These are phyloP conservation scores for Thozetella sp. DNA, from an alignment of 495 filamentous ascomycete genomes.

Conservation along the genomic window DNA sequence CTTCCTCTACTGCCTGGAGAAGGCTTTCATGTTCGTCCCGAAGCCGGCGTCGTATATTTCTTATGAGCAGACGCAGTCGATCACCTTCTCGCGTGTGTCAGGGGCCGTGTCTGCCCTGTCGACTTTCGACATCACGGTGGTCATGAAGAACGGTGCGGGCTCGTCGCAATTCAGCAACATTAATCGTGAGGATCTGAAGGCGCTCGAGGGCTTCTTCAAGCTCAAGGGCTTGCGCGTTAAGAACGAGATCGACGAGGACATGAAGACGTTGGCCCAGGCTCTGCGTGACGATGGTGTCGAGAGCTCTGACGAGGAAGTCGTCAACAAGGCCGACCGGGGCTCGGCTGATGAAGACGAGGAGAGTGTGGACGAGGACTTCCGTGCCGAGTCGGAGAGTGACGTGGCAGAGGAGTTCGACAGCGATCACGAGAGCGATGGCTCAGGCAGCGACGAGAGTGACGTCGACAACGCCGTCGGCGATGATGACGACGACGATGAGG, in stretches of 20 bases:
- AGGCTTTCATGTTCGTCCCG: slow-evolving; percentile 98
- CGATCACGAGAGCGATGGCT: slow-evolving; percentile 82
- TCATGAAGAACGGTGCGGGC: slow-evolving; percentile 71
- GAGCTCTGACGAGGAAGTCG: slow-evolving; percentile 83
- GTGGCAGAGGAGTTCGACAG: slow-evolving; percentile 96
- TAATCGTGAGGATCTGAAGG: slow-evolving; percentile 96
- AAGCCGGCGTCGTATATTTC: slow-evolving; percentile 97
- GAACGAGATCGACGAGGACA: slow-evolving; percentile 81
- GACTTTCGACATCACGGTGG: slow-evolving; percentile 95
- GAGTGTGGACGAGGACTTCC: slow-evolving; percentile 94
- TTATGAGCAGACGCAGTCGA: slow-evolving; percentile 83
- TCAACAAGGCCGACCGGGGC: slow-evolving; percentile 76
- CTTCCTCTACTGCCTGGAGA: slow-evolving; percentile 94
- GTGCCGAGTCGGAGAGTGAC: slow-evolving; percentile 86
- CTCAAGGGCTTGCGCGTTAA: slow-evolving; percentile 90
- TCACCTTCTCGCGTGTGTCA: slow-evolving; percentile 94
- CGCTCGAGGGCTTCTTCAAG: slow-evolving; percentile 94
- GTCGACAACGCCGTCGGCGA: slow-evolving; percentile 51
- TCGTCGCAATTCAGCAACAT: slow-evolving; percentile 99
- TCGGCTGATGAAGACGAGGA: slow-evolving; percentile 96
- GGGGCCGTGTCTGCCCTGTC: slow-evolving; percentile 91
- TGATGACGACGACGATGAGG: slow-evolving; percentile 29
- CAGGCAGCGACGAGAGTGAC: slow-evolving; percentile 57
- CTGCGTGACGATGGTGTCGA: slow-evolving; percentile 76
- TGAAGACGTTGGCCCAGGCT: slow-evolving; percentile 74